Conservation (phyloP, 2,329 filamentous ascomycete species). For the Aspergillus thermomutatus region DNA sequence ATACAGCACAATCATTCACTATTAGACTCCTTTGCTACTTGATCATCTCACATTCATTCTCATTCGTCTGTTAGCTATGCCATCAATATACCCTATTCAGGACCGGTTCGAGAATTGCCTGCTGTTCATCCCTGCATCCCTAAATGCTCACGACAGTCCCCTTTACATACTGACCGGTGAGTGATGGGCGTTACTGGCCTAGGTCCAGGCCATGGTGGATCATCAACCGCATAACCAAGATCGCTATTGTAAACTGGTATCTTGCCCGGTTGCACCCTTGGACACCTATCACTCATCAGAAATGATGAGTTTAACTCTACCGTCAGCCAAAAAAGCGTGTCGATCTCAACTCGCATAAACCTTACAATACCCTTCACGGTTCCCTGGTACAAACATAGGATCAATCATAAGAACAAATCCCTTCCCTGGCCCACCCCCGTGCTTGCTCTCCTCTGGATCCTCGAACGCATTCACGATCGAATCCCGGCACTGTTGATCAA, state of each 20-base stretch:
- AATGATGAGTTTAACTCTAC: neutral
- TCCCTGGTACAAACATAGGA: neutral
- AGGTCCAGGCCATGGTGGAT: neutral
- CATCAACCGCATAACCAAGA: neutral
- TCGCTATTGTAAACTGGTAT: neutral
- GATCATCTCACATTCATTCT: too few relatives aligned
- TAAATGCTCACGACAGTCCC: neutral
- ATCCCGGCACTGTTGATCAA: conserved; percentile 6
- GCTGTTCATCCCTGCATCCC: neutral
- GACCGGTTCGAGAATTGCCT: too few relatives aligned
- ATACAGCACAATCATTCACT: neutral
- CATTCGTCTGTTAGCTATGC: too few relatives aligned
- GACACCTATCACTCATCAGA: neutral
- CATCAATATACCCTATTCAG: too few relatives aligned
- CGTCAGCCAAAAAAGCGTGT: neutral
- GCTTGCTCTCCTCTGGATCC: neutral
- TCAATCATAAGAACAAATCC: conserved; percentile 2
- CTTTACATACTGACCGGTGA: neutral
- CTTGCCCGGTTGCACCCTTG: neutral
- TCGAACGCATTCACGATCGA: neutral
- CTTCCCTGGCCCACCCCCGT: neutral
- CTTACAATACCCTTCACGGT: neutral
- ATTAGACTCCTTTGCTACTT: neutral
- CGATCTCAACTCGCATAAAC: neutral
- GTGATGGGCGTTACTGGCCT: neutral